Base-by-base conservation (phyloP, 1,284 basidiomycete species). In the Grifola frondosa region DNA sequence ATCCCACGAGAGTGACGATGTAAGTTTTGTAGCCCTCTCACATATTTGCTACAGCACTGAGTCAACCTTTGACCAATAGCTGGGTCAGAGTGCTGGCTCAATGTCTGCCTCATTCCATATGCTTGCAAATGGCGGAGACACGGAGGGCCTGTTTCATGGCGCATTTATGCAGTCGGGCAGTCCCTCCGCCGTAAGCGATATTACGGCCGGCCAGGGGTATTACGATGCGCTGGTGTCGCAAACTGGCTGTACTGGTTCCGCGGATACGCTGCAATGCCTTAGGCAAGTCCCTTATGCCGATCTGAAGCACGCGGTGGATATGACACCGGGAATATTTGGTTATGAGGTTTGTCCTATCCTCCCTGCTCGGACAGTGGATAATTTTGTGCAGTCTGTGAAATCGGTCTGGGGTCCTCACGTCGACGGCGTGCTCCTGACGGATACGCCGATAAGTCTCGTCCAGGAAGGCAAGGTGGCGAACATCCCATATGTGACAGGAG, bases 81-180 rank as follows among this genome's bases (percentile, higher is more conserved):
- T n/a, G 62, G 72, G 71, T 22, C 63, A 71, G 48, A 66, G 62
- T 22, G 69, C 71, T 4, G 73, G 72, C 4, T 56, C 65, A 1
- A 58, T 64, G 22, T 68, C 65, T 17, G 62, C 65, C 10, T 48
- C 55, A 5, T 37, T 60, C 19, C 64, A 66, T 4, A 56, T 66
- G 56, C 20, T 65, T 11, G 48, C 58, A 19, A 65, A 65, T 37
- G 58, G 53, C 8, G 63, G 65, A 11, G 31, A 65, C 37, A 50
- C 50, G 12, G 55, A 63, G 28, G 65, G 63, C 9, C 57, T 67
- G 12, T 67, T 67, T 49, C 61, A 58, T 24, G 65, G 53, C 22
- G 65, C 52, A 8, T 57, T 65, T 43, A 64, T 68, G 66, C 47
- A 66, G 42, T 67, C 66, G 2, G 69, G 69, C 3, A 56, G 57